Evolutionary conservation across 2,329 filamentous ascomycete genomes (phyloP).

Genomic region (Alternaria triticina): DNA sequence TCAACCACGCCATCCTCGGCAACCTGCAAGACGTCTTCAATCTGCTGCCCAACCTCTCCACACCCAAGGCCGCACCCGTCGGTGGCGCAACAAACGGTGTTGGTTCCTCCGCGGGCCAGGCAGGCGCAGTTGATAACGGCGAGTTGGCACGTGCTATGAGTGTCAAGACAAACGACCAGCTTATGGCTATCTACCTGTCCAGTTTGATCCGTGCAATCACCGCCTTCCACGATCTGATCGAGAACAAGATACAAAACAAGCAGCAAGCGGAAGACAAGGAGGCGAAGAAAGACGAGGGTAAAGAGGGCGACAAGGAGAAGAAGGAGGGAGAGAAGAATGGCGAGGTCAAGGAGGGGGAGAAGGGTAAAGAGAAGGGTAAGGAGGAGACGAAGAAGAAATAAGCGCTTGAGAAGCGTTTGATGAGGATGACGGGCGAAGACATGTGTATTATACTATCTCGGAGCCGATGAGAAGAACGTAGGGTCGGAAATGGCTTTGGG

Average conservation of each 20-base stretch:
- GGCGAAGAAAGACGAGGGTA: slow-evolving; percentile 64
- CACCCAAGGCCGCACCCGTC: slow-evolving; percentile 69
- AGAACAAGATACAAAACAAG: slow-evolving; percentile 99
- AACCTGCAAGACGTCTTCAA: slow-evolving; percentile 99
- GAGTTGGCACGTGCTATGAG: slow-evolving; percentile 97
- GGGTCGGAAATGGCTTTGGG: neutral
- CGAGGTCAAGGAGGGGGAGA: slow-evolving; percentile 57
- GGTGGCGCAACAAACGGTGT: slow-evolving; percentile 52
- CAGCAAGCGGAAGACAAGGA: slow-evolving; percentile 97
- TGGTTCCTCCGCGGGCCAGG: slow-evolving; percentile 58
- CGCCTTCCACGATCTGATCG: slow-evolving; percentile 97
- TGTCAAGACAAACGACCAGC: slow-evolving; percentile 98
- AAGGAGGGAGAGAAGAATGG: slow-evolving; percentile 62
- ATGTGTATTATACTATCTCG: slow-evolving; percentile 33
- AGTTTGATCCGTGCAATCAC: slow-evolving; percentile 97
- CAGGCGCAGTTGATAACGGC: slow-evolving; percentile 66
- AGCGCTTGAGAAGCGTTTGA: slow-evolving; percentile 42
- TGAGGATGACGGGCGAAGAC: slow-evolving; percentile 10
- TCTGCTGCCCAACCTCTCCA: slow-evolving; percentile 92
- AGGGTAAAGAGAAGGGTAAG: slow-evolving; percentile 63
- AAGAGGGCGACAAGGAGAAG: slow-evolving; percentile 70
- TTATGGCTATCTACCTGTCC: slow-evolving; percentile 97
- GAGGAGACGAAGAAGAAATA: slow-evolving; percentile 64
- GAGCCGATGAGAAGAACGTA: neutral
- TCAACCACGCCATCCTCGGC: slow-evolving; percentile 96